These are phyloP conservation scores for Komagataella mondaviorum DNA, from an alignment of 805 yeast genomes.

Conservation along the genomic window DNA sequence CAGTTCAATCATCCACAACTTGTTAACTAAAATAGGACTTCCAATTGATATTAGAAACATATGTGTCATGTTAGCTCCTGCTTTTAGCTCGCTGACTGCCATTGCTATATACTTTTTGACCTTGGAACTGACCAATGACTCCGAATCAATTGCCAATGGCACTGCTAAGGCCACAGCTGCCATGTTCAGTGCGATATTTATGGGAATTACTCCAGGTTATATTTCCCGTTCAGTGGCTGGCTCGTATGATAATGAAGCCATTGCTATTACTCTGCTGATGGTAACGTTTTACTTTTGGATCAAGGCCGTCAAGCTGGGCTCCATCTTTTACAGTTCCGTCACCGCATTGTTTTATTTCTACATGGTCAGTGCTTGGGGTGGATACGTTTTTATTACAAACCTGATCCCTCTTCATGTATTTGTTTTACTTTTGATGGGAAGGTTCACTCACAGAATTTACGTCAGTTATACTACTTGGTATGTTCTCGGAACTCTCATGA, in stretches of 20 bases:
- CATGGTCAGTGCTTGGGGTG: constrained; percentile 99
- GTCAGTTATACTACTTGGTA: constrained; percentile 96
- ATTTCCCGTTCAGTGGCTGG: constrained; percentile 98
- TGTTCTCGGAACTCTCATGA: constrained; percentile 90
- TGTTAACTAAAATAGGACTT: constrained; percentile 48
- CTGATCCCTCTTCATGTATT: constrained; percentile 93
- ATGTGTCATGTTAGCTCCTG: constrained; percentile 95
- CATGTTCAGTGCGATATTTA: constrained; percentile 79
- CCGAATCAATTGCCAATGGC: constrained; percentile 6
- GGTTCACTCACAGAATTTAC: constrained; percentile 72
- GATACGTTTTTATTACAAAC: constrained; percentile 96
- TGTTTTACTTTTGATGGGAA: constrained; percentile 84
- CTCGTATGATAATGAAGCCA: constrained; percentile 96
- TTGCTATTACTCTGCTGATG: constrained; percentile 92
- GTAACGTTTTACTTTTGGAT: constrained; percentile 94
- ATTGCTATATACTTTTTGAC: constrained; percentile 80
- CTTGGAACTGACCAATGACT: constrained; percentile 72
- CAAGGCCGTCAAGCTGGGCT: constrained; percentile 83
- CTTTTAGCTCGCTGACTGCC: constrained; percentile 87
- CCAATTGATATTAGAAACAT: constrained; percentile 93
- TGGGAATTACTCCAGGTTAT: constrained; percentile 98
- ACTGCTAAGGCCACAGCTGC: constrained; percentile 52
- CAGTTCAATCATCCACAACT: constrained; percentile 77
- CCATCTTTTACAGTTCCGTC: constrained; percentile 68
- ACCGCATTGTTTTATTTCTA: constrained; percentile 88